Base-by-base conservation (phyloP, 2,329 filamentous ascomycete genomes). In the Triangularia verruculosa region DNA sequence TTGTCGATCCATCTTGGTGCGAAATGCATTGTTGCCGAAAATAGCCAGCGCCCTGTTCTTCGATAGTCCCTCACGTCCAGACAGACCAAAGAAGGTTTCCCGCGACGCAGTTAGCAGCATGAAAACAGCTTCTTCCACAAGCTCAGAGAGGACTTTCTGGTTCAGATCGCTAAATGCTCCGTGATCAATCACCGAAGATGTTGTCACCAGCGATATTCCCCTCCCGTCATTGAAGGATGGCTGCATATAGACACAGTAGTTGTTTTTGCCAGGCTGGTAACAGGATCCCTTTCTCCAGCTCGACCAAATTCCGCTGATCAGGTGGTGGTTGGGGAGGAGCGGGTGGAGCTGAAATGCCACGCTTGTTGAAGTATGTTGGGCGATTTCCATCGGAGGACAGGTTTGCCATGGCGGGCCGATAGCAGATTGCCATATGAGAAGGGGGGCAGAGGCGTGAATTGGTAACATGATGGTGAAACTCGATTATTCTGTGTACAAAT, bases 1-100 rank as follows among this genome's bases (percentile, higher is more conserved):
- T 70, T 39, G 4, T 47, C n/a, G 22, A 17, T 9, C n/a, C 22
- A 51, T 24, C 39, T 52, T 52, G 15, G 39, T 43, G 11, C 11
- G 20, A 11, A 59, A 59, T 1, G 59, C 59, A 27, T 61, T 61
- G 7, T 54, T 61, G 13, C 22, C 20, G 6, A 61, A n/a, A 15
- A 54, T 25, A n/a, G 39, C 54, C 54, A 17, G 28, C 28, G n/a
- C 32, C 27, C 20, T 57, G 5, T 27, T 27, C 22, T 34, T 24
- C 32, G 34, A 22, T 24, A n/a, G 11, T 20, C 27, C 54, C 27
- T 25, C 30, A 27, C 13, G n/a, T 6, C 25, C 30, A 20, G 39
- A 27, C 4, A 25, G 4, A 5, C 20, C 32, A 43, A 25, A 58
- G 9, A 25, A 34, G 13, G 1, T 12, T 2, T 25, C 30, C 22